Conservation (phyloP, 108 stramenopile species). For the Nitzschia inconspicua region DNA sequence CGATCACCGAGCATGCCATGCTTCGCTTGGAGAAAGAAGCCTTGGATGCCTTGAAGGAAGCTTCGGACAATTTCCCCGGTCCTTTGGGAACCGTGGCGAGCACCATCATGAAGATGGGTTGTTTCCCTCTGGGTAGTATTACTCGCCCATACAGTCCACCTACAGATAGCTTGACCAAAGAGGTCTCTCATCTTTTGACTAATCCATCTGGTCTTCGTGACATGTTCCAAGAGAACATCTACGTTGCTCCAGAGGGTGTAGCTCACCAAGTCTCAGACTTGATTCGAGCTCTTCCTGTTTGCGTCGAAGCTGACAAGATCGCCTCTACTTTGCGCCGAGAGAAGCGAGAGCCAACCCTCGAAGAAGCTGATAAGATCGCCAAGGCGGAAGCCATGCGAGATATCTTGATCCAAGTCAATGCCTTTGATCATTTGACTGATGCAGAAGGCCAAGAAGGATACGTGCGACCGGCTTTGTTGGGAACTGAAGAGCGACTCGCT, state of each 20-base stretch:
- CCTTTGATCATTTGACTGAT: constrained; percentile 73
- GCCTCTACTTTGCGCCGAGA: constrained; percentile 81
- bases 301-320: constrained; percentile 92
- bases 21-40: constrained; percentile 86
- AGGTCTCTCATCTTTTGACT: constrained; percentile 88
- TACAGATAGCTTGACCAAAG: constrained; percentile 86
- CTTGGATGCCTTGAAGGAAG: constrained; percentile 88
- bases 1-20: constrained; percentile 96
- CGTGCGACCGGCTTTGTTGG: constrained; percentile 74
- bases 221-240: constrained; percentile 78
- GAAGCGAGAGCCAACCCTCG: constrained; percentile 89
- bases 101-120: constrained; percentile 88
- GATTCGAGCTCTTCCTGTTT: constrained; percentile 84
- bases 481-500: constrained; percentile 81
- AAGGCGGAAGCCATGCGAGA: constrained; percentile 94
- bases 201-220: constrained; percentile 80
- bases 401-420: constrained; percentile 95
- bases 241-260: constrained; percentile 81
- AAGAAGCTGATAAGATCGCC: constrained; percentile 88
- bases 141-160: constrained; percentile 88
- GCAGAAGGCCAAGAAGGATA: constrained; percentile 76
- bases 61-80: constrained; percentile 96
- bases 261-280: constrained; percentile 83
- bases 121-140: constrained; percentile 85
- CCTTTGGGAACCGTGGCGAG: constrained; percentile 77